These are phyloP conservation scores for Pistacia vera DNA, from an alignment of 345 rosid species.

Conservation along the genomic window DNA sequence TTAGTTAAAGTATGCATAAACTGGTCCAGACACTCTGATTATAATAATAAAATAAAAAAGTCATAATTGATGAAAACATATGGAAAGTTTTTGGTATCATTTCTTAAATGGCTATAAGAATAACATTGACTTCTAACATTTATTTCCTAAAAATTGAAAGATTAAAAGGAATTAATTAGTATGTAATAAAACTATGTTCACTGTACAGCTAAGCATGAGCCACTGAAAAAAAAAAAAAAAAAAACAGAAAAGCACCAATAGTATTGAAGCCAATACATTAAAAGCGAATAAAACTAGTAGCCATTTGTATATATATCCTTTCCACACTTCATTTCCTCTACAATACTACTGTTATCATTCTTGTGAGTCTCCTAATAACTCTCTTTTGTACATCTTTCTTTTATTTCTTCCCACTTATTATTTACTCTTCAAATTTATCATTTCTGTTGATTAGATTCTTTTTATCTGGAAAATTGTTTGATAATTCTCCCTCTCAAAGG, in stretches of 20 bases:
- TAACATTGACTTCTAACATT: no score
- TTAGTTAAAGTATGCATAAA: no score
- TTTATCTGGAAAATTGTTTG: neutral
- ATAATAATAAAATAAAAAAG: no score
- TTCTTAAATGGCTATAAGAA: no score
- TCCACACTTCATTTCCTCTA: neutral
- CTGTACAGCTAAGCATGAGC: conserved; percentile 38
- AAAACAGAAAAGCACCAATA: conserved; percentile 1
- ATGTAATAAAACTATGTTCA: neutral
- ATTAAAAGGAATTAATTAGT: no score
- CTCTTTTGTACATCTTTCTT: neutral
- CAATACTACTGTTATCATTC: conserved; percentile 11
- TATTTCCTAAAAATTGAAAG: no score
- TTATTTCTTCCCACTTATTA: neutral
- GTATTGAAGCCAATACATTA: neutral
- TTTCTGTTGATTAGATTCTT: neutral
- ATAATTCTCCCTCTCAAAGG: neutral
- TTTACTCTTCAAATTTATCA: neutral
- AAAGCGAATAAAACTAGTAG: conserved; percentile 4
- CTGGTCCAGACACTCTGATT: no score
- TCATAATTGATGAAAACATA: neutral
- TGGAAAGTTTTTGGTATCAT: neutral
- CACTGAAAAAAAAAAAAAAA: conserved; percentile 27
- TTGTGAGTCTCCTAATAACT: neutral
- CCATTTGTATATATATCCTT: conserved; percentile 11